A percentile compares a stretch with the other conserved stretches of the same genome.
phyloP scores from a whole-genome alignment of 768 basidiomycete species.

The Tulasnella sp. region DNA sequence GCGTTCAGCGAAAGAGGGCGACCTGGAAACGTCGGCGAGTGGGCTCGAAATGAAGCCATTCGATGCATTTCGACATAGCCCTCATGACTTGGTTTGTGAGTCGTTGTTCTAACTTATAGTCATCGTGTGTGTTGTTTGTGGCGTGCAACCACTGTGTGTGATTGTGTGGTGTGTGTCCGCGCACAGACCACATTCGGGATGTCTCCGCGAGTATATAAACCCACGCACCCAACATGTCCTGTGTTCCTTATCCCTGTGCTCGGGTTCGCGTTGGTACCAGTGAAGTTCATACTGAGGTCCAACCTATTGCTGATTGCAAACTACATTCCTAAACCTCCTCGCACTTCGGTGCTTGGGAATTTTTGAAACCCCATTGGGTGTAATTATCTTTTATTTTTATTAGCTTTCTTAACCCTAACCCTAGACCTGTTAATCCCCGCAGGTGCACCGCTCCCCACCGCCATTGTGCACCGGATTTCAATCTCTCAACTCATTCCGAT shows the following conservation, averaged over 20 bases:
- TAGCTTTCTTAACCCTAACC: conserved; percentile 17
- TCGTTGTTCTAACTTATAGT: too few relatives aligned
- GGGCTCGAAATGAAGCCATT: conserved; percentile 48
- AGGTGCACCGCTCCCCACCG: too few relatives aligned
- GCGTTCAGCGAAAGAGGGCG: conserved; percentile 41
- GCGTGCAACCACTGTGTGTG: background rate
- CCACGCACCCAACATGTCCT: background rate
- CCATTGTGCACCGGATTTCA: background rate
- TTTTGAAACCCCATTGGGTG: conserved; percentile 20
- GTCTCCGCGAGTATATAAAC: conserved; percentile 4
- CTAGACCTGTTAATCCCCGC: background rate
- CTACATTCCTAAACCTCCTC: conserved; percentile 25
- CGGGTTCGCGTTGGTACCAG: conserved; percentile 27
- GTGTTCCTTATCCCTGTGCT: conserved; percentile 25
- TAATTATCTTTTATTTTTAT: background rate
- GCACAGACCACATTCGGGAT: conserved; percentile 3
- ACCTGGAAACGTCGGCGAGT: conserved; percentile 39
- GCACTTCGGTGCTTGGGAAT: conserved; percentile 23
- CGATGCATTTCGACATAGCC: background rate
- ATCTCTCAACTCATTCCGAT: background rate
- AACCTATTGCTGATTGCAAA: conserved; percentile 28
- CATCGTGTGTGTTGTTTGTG: background rate
- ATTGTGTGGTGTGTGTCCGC: conserved; percentile 7
- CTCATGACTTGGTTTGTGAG: too few relatives aligned
- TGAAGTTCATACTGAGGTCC: conserved; percentile 28